A percentile compares a stretch with the other conserved stretches of the same genome.
Evolutionary conservation across 1,284 basidiomycete genomes (phyloP).

Genomic region (Microbotryum scabiosae): DNA sequence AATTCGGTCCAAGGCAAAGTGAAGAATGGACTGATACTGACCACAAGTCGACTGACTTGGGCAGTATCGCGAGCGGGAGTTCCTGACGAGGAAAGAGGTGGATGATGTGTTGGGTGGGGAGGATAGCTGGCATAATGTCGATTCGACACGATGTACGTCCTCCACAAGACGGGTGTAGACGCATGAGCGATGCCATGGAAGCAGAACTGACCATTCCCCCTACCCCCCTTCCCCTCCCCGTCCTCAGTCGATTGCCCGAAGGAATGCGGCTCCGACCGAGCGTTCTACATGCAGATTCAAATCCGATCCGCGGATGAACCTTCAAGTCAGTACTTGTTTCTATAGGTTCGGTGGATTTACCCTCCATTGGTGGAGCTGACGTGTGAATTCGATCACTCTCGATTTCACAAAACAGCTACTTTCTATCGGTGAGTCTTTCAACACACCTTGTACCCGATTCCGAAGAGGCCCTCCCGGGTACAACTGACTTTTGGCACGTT

Average conservation of each 20-base stretch:
- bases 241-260: conserved; percentile 71
- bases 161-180: too few relatives aligned
- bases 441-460: not conserved
- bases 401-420: conserved; percentile 49
- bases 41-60: not conserved
- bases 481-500: not conserved
- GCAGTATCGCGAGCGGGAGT: conserved; percentile 76
- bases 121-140: conserved; percentile 91
- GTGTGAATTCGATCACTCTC: conserved; percentile 32
- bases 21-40: not conserved
- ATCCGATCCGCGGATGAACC: conserved; percentile 67
- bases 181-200: too few relatives aligned
- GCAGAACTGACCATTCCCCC: not conserved
- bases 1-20: too few relatives aligned
- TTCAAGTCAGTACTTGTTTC: not conserved
- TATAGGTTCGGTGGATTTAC: not conserved
- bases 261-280: conserved; percentile 69
- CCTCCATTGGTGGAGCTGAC: conserved; percentile 77
- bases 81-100: conserved; percentile 71
- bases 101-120: conserved; percentile 92
- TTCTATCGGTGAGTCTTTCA: conserved; percentile 53
- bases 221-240: not conserved
- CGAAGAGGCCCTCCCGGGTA: conserved; percentile 16
- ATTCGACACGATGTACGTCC: conserved; percentile 69
- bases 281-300: conserved; percentile 94